phyloP scores from a whole-genome alignment of 129 eudicot species.

The Chrysanthemum seticuspe region DNA sequence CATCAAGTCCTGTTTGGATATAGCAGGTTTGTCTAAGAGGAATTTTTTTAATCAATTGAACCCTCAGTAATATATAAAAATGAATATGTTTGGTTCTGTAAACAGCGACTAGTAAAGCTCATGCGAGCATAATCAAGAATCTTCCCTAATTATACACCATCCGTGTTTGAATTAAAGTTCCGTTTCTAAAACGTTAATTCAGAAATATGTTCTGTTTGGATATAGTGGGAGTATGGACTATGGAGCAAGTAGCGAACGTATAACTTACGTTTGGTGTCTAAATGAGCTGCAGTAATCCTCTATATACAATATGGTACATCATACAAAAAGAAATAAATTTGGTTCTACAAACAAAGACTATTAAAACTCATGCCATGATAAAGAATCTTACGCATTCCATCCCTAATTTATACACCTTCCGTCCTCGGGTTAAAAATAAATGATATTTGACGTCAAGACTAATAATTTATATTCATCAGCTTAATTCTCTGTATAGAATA shows the following conservation, averaged over 20 bases:
- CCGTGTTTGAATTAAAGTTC: background rate
- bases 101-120: constrained; percentile 12
- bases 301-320: too few relatives aligned
- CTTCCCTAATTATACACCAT: background rate
- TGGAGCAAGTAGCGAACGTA: too few relatives aligned
- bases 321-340: background rate
- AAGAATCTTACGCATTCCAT: background rate
- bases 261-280: too few relatives aligned
- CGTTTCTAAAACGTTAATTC: background rate
- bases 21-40: too few relatives aligned
- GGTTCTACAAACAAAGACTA: constrained; percentile 1
- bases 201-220: background rate
- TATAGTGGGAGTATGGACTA: too few relatives aligned
- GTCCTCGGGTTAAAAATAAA: background rate
- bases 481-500: too few relatives aligned
- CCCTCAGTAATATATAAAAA: too few relatives aligned
- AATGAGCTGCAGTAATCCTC: too few relatives aligned
- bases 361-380: constrained; percentile 4
- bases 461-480: too few relatives aligned
- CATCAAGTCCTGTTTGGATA: background rate
- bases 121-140: background rate
- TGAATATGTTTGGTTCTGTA: background rate
- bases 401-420: background rate
- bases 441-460: too few relatives aligned
- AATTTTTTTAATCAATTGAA: too few relatives aligned